Evolutionary conservation across 345 rosid genomes (phyloP), one percentile per base, ranked within the genome.

Genomic region (Litchi chinensis): DNA sequence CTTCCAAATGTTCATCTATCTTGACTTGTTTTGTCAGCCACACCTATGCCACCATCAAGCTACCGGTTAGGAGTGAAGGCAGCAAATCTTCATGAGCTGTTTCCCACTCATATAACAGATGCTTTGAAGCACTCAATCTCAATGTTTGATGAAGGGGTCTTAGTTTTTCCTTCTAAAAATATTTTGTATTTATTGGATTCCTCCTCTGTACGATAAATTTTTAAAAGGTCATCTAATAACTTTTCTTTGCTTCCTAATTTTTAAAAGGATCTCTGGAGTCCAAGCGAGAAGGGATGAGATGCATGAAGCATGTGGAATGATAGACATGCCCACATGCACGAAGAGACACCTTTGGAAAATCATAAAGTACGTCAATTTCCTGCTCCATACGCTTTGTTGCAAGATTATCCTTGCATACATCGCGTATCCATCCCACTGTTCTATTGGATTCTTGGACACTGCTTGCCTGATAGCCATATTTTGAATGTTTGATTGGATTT

Each of bases 41-140:
- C 91, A 81, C 83, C 92, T 54, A 76, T 93, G 84, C 99, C 98
- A 63, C 71, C 94, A 65, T 95, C 98, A 69, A 95, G 99, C 83
- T 95, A 95, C 81, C 93, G 97, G 64, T 77, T 95, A 66, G 98
- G 99, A 77, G 95, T 92, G 73, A 92, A 87, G 84, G 92, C 93
- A 73, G 92, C 97, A 75, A 91, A 83, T 81, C 92, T 95, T 60
- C 98, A 93, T 77, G 93, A 90, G 77, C 80, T 95, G 81, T 93
- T 92, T 83, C 94, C 98, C 9, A 19, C 76, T 75, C 89, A 87
- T 65, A 83, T 95, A 70, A 91, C 97, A 21, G 88, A 90, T 81
- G 91, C 96, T 80, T 85, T 95, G 79, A 82, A 88, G 85, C 79
- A 83, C 41, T 91, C 99, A 7, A 85, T 95, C 83, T 71, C 88